A percentile compares a stretch with the other conserved stretches of the same genome.
Conservation (phyloP, 1,284 basidiomycete species). For the Tylopilus sp. region DNA sequence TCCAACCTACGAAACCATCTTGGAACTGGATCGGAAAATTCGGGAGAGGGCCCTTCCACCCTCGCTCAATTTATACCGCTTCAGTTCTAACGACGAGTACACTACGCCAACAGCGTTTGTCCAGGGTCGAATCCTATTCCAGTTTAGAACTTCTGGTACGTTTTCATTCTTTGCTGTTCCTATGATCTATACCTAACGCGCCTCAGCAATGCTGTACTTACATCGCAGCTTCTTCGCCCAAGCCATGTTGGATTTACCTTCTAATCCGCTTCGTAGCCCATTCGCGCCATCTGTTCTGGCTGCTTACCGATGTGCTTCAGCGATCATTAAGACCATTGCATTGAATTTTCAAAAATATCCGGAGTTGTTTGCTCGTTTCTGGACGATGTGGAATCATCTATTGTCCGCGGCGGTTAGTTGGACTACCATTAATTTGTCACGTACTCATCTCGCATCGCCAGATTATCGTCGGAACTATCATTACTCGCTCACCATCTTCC, state of each 20-base stretch:
- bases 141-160: slow-evolving; percentile 60
- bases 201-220: slow-evolving; percentile 62
- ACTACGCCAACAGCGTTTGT: slow-evolving; percentile 62
- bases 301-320: slow-evolving; percentile 69
- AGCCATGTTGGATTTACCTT: slow-evolving; percentile 69
- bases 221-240: slow-evolving; percentile 73
- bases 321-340: slow-evolving; percentile 62
- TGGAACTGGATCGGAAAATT: slow-evolving; percentile 69
- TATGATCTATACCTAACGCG: slow-evolving; percentile 17
- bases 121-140: slow-evolving; percentile 60
- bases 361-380: slow-evolving; percentile 63
- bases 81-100: slow-evolving; percentile 56
- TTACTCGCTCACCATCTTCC: slow-evolving; percentile 65
- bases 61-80: slow-evolving; percentile 61
- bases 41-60: slow-evolving; percentile 63
- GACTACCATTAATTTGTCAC: neutral
- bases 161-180: slow-evolving; percentile 13
- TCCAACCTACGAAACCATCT: slow-evolving; percentile 63
- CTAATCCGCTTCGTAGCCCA: slow-evolving; percentile 69
- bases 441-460: slow-evolving; percentile 37
- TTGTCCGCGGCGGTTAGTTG: slow-evolving; percentile 63
- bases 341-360: slow-evolving; percentile 66
- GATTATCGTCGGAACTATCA: slow-evolving; percentile 69
- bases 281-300: slow-evolving; percentile 74
- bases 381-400: slow-evolving; percentile 65